These are phyloP conservation scores for Suhomyces pyralidae DNA, from an alignment of 805 yeast genomes.

Conservation along the genomic window DNA sequence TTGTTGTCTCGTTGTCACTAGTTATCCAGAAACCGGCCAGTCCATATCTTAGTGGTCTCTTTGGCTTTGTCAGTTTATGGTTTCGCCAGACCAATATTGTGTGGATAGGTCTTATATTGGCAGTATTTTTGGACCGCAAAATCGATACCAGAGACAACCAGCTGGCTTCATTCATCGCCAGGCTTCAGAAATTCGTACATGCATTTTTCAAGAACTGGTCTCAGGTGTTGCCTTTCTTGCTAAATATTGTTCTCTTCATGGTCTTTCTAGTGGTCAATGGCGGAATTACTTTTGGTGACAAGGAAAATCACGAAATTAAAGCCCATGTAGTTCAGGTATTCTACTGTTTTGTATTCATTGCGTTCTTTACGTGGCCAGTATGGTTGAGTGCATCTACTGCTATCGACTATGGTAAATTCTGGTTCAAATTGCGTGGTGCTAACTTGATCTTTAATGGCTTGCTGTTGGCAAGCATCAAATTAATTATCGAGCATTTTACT, in stretches of 20 bases:
- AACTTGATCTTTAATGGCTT: slow-evolving; percentile 15
- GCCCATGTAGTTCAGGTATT: slow-evolving; percentile 78
- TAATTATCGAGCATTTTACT: slow-evolving; percentile 58
- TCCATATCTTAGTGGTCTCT: slow-evolving; percentile 42
- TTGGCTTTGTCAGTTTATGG: slow-evolving; percentile 62
- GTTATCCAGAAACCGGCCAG: slow-evolving; percentile 31
- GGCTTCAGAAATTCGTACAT: slow-evolving; percentile 13
- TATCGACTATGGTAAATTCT: slow-evolving; percentile 34
- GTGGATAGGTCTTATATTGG: slow-evolving; percentile 70
- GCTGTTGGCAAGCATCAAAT: slow-evolving; percentile 31
- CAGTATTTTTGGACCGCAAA: slow-evolving; percentile 50
- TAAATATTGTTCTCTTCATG: slow-evolving; percentile 53
- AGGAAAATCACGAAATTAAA: slow-evolving; percentile 72
- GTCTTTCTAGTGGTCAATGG: slow-evolving; percentile 64
- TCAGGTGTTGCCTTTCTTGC: slow-evolving; percentile 45
- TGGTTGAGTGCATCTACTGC: slow-evolving; percentile 55
- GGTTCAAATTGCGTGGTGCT: slow-evolving; percentile 19
- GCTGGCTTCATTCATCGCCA: slow-evolving; percentile 15
- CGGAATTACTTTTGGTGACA: slow-evolving; percentile 90
- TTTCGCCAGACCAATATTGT: slow-evolving; percentile 90
- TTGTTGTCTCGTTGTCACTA: slow-evolving; percentile 53
- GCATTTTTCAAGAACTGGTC: slow-evolving; percentile 17
- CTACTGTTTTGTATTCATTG: slow-evolving; percentile 66
- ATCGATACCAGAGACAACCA: slow-evolving; percentile 22
- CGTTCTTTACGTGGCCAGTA: slow-evolving; percentile 67